These are phyloP conservation scores for Tephrocybe sp. DNA, from an alignment of 768 basidiomycete species.

Conservation along the genomic window DNA sequence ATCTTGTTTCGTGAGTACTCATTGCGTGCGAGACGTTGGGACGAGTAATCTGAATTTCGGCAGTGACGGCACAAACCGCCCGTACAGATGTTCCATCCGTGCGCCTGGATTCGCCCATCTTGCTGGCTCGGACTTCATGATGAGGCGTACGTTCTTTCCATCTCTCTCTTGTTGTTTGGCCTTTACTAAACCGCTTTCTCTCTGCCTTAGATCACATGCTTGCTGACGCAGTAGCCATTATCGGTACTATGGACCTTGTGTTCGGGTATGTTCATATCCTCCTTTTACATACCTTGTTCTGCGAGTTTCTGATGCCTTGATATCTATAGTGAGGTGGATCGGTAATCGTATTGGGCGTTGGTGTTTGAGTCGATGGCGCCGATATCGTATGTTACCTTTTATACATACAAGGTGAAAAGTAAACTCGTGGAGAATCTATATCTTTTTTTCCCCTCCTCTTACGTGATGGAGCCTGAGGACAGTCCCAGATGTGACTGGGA, in stretches of 20 bases:
- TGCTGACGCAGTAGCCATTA: constrained; percentile 94
- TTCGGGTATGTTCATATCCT: constrained; percentile 69
- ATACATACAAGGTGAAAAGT: too few species aligned
- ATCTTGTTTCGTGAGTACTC: constrained; percentile 80
- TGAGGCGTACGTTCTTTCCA: constrained; percentile 65
- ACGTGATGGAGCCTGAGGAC: too few species aligned
- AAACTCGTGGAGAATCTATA: too few species aligned
- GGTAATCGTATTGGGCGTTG: constrained; percentile 7
- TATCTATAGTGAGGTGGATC: constrained; percentile 21
- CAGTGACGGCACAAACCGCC: constrained; percentile 92
- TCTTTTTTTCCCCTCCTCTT: too few species aligned
- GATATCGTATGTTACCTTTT: too few species aligned
- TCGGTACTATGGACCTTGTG: constrained; percentile 98
- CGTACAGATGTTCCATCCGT: constrained; percentile 96
- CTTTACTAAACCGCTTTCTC: constrained; percentile 17
- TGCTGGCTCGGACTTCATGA: constrained; percentile 97
- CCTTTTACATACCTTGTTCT: not conserved
- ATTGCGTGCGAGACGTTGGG: constrained; percentile 14
- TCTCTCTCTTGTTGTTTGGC: constrained; percentile 1
- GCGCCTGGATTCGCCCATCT: constrained; percentile 96
- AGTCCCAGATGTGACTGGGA: too few species aligned
- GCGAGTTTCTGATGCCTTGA: not conserved
- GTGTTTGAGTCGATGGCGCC: too few species aligned
- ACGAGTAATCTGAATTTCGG: not conserved
- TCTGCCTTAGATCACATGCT: constrained; percentile 65